Base-by-base conservation (phyloP, 495 filamentous ascomycete species). In the Neurospora sp. region DNA sequence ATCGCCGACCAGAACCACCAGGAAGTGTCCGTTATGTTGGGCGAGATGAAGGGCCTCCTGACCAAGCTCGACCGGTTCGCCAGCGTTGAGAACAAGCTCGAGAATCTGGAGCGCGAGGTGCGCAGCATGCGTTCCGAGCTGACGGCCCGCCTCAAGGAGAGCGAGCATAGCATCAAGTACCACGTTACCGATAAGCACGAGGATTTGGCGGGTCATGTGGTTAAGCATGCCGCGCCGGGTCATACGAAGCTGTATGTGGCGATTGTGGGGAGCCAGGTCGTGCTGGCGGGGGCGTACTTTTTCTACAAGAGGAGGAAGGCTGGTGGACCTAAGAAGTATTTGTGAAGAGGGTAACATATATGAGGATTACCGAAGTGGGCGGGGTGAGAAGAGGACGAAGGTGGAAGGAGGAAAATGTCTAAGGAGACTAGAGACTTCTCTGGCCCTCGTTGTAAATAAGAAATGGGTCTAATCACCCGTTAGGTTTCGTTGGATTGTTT, bases 281-380 rank as follows among this genome's bases (percentile, higher is more conserved):
- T 94, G 78, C 79, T 96, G 27, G 88, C 88, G 3, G 88, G 78
- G 9, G 87, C 84, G 20, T 99, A 94, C 81, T 77, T 94, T 27
- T 78, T 90, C 65, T 97, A 98, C 83, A 97, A 97, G 86, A 85
- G 90, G 74, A 88, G 90, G 75, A 90, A 91, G 82, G 88, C 87
- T 73, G 86, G 87, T 78, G 53, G 53, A 14, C 93, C 94, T 40
- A 98, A 98, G 89, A 99, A 99, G 81, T 99, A 94, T 81, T 82
- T 99, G 75, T 99, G 76, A 75, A 40, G 39, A 14, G 53, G 1
- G 27, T 31, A 9, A 37, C 20, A 31, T 3, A 31, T 31, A 31
- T 31, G 20, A 4, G 35, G 27, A 35, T 18, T 5, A 41, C 12
- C n/a, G 7, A 10, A 6, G 71, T 42, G n/a, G 16, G 53, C 18